Percentiles rank a stretch among this genome's conserved stretches.
phyloP scores from a whole-genome alignment of 2,329 filamentous ascomycete species.

The Cordyceps militaris region DNA sequence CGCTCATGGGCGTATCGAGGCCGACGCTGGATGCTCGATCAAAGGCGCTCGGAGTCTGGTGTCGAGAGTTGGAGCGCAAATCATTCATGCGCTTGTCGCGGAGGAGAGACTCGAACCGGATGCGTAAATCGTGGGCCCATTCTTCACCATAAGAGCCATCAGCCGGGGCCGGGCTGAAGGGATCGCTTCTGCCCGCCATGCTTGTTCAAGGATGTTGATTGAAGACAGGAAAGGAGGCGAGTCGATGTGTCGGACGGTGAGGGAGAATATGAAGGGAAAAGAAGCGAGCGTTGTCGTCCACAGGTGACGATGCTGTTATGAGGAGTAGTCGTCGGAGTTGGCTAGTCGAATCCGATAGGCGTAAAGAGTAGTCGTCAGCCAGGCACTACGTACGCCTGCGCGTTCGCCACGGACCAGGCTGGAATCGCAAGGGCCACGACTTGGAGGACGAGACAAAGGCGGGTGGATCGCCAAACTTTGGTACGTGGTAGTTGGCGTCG shows the following conservation, averaged over 20 bases:
- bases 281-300: constrained; percentile 4
- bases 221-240: not conserved
- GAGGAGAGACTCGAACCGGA: constrained; percentile 80
- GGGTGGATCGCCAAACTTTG: not conserved
- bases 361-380: constrained; percentile 11
- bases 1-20: constrained; percentile 30
- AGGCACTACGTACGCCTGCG: constrained; percentile 17
- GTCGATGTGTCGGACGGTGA: not conserved
- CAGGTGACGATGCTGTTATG: constrained; percentile 2
- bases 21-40: constrained; percentile 46
- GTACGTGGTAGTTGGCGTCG: not conserved
- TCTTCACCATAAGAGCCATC: constrained; percentile 54
- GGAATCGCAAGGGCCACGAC: constrained; percentile 10
- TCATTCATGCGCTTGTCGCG: constrained; percentile 83
- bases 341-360: constrained; percentile 5
- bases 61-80: constrained; percentile 47
- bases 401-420: constrained; percentile 15
- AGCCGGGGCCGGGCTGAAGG: constrained; percentile 24
- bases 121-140: constrained; percentile 71
- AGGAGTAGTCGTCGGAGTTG: constrained; percentile 6
- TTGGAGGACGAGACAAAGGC: not conserved
- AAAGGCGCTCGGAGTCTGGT: constrained; percentile 48
- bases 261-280: constrained; percentile 8
- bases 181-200: constrained; percentile 34
- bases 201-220: constrained; percentile 14